These are phyloP conservation scores for Saccharomyces hybrid DNA, from an alignment of 1,139 yeast species.

Conservation along the genomic window DNA sequence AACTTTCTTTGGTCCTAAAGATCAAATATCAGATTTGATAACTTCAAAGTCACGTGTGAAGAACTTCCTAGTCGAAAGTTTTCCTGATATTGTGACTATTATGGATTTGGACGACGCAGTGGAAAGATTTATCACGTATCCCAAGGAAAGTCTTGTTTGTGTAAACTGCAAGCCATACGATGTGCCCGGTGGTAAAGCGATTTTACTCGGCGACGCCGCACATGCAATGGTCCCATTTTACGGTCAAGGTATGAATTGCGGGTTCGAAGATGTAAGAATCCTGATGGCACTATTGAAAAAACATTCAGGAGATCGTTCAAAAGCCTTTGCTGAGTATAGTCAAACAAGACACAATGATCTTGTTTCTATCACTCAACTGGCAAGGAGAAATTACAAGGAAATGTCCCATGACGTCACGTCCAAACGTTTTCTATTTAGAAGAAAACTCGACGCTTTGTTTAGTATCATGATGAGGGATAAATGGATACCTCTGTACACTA, in stretches of 20 bases:
- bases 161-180: slow-evolving; percentile 64
- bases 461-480: slow-evolving; percentile 50
- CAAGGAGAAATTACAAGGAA: slow-evolving; percentile 74
- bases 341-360: slow-evolving; percentile 55
- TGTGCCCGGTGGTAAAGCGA: slow-evolving; percentile 48
- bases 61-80: slow-evolving; percentile 50
- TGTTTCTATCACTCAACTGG: slow-evolving; percentile 67
- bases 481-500: slow-evolving; percentile 86
- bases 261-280: slow-evolving; percentile 80
- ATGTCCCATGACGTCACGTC: slow-evolving; percentile 81
- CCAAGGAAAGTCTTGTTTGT: slow-evolving; percentile 71
- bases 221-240: slow-evolving; percentile 97
- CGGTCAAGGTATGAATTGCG: slow-evolving; percentile 97
- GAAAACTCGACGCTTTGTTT: slow-evolving; percentile 58
- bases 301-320: slow-evolving; percentile 36
- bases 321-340: slow-evolving; percentile 55
- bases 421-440: slow-evolving; percentile 54
- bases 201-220: slow-evolving; percentile 87
- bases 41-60: slow-evolving; percentile 40
- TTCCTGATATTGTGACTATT: slow-evolving; percentile 65
- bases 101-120: slow-evolving; percentile 55
- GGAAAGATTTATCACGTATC: slow-evolving; percentile 50
- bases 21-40: slow-evolving; percentile 47
- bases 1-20: slow-evolving; percentile 83
- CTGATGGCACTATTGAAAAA: slow-evolving; percentile 51